Conservation (phyloP, 2,329 filamentous ascomycete species). For the Penicillium hesseltinei region DNA sequence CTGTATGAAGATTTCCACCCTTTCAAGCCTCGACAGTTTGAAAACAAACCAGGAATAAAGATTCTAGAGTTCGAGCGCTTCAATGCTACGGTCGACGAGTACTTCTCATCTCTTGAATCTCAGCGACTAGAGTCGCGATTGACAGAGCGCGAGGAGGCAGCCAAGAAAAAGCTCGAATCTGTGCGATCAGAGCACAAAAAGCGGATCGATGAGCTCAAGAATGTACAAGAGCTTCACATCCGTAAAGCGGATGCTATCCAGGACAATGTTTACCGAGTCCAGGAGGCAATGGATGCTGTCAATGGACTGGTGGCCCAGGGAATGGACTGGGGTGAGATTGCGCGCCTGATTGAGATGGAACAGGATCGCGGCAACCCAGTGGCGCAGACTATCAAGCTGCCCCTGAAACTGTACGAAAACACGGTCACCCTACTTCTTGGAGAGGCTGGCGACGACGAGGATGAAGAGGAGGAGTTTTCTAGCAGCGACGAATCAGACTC, state of each 20-base stretch:
- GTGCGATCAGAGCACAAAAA: constrained; percentile 80
- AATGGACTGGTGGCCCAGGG: constrained; percentile 89
- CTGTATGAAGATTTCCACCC: constrained; percentile 96
- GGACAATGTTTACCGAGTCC: constrained; percentile 83
- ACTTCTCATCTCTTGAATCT: constrained; percentile 94
- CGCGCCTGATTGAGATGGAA: constrained; percentile 81
- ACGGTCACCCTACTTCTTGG: constrained; percentile 75
- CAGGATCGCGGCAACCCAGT: constrained; percentile 78
- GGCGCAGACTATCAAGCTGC: constrained; percentile 79
- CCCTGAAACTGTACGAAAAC: constrained; percentile 87
- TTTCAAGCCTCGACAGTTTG: constrained; percentile 79
- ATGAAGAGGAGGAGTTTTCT: constrained; percentile 62
- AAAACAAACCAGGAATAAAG: constrained; percentile 61
- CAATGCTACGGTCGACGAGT: constrained; percentile 92
- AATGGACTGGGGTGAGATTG: constrained; percentile 97
- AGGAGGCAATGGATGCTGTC: constrained; percentile 88
- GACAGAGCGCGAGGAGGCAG: constrained; percentile 75
- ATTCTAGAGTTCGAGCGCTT: constrained; percentile 79
- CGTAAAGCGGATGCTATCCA: constrained; percentile 88
- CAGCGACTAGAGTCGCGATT: constrained; percentile 85
- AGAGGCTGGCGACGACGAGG: constrained; percentile 65
- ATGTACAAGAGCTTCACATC: constrained; percentile 76
- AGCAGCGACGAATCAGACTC: constrained; percentile 62
- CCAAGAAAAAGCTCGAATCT: constrained; percentile 81
- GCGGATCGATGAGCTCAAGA: constrained; percentile 78